These are phyloP conservation scores for Podaxis rugospora DNA, from an alignment of 768 basidiomycete genomes.

Conservation along the genomic window DNA sequence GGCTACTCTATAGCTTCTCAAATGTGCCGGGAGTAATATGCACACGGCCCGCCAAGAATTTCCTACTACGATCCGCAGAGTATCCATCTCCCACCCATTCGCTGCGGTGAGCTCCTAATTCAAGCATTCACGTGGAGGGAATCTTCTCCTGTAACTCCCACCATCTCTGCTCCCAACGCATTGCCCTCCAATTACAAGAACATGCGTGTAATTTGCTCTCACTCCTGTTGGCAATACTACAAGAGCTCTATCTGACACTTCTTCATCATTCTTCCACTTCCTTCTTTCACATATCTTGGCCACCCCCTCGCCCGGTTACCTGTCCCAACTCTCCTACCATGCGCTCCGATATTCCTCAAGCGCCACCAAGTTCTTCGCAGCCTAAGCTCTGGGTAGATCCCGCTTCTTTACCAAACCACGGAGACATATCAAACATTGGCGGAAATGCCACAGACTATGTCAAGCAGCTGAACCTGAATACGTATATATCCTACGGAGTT, in stretches of 20 bases:
- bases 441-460: conserved; percentile 61
- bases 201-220: conserved; percentile 1
- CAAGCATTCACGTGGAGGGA: background rate
- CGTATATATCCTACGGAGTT: conserved; percentile 67
- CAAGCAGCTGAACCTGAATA: conserved; percentile 66
- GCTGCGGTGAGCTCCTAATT: background rate
- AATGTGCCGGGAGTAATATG: background rate
- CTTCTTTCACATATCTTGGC: background rate
- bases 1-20: conserved; percentile 1
- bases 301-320: too few species aligned
- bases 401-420: conserved; percentile 51
- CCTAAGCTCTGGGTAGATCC: conserved; percentile 57
- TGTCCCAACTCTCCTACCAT: background rate
- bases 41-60: conserved; percentile 5
- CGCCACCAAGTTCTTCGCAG: background rate
- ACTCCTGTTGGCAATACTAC: background rate
- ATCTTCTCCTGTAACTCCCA: background rate
- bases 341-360: conserved; percentile 3
- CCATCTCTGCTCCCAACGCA: conserved; percentile 1
- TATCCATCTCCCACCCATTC: conserved; percentile 19
- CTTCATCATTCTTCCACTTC: background rate
- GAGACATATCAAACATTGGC: conserved; percentile 49
- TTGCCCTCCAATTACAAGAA: conserved; percentile 1
- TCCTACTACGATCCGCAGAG: conserved; percentile 36
- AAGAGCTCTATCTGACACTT: background rate